A percentile compares a stretch with the other conserved stretches of the same genome.
These are phyloP conservation scores for Chondrus crispus DNA, from an alignment of 23 red algal species.

Conservation along the genomic window DNA sequence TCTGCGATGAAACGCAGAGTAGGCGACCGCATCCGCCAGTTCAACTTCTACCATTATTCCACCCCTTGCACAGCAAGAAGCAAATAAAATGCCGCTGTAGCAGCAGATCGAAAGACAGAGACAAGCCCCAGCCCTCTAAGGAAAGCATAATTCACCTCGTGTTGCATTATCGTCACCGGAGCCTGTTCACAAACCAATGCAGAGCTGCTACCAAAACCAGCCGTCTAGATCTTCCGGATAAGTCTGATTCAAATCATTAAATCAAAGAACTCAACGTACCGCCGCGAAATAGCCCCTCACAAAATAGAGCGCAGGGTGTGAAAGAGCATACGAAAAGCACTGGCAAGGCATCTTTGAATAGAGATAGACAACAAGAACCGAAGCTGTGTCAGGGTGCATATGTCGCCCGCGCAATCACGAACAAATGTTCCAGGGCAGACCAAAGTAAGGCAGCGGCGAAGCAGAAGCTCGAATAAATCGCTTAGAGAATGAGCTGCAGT, in stretches of 20 bases:
- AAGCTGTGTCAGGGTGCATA: no score
- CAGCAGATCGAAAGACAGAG: background rate
- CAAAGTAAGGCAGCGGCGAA: background rate
- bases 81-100: background rate
- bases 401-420: no score
- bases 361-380: no score
- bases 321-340: background rate
- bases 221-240: background rate
- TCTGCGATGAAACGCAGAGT: no score
- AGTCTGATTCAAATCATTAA: background rate
- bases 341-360: background rate
- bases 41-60: no score
- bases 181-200: no score
- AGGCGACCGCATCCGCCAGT: no score
- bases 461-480: background rate
- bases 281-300: background rate
- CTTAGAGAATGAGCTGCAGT: background rate
- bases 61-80: no score
- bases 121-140: background rate
- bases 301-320: background rate
- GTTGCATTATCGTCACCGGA: conserved; percentile 39
- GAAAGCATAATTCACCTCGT: background rate
- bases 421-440: no score
- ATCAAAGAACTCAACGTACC: background rate
- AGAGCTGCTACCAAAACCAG: no score